Base-by-base conservation (phyloP, 352 stramenopile genomes). In the Phytophthora meadii region DNA sequence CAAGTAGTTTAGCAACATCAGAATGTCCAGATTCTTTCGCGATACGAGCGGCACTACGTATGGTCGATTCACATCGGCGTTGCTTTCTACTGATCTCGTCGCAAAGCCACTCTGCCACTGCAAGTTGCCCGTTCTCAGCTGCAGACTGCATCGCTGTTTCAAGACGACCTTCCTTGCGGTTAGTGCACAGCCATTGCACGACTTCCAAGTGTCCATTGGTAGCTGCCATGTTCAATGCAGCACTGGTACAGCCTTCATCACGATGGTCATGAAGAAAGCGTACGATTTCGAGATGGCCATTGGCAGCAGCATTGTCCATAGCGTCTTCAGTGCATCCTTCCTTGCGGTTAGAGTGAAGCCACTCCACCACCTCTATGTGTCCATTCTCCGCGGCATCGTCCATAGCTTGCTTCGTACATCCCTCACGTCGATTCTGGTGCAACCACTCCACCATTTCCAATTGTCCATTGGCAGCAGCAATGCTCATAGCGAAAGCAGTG, bases 281-380 rank as follows among this genome's bases (percentile, higher is more conserved):
- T 8, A 70, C n/a, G 8, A 70, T 48, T 12, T 54, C 30, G 1
- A 70, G 48, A 34, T 70, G 39, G 0, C 54, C 61, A 22, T 65
- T 65, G 17, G 11, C 46, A 48, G 61, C 61, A 12, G 54, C 54
- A 36, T 45, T 37, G 34, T 70, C 62, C 62, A 70, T 65, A 22
- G 61, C 61, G n/a, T 57, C 54, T 32, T 58, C 46, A 14, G 27
- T 64, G 22, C 61, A 69, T 7, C 54, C 54, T 69, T 69, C 61
- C 2, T 15, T n/a, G 8, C 61, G 54, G 36, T 65, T 64, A n/a
- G 15, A 5, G 25, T 70, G 54, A 12, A 70, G 62, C 40, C 49
- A 70, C n/a, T 52, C 10, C 17, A 70, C 48, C 40, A 66, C 55
- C 28, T 19, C 32, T 8, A 70, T 40, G 28, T 66, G 54, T 4